Evolutionary conservation across 805 yeast genomes (phyloP).

Genomic region (Candida michaelii): DNA sequence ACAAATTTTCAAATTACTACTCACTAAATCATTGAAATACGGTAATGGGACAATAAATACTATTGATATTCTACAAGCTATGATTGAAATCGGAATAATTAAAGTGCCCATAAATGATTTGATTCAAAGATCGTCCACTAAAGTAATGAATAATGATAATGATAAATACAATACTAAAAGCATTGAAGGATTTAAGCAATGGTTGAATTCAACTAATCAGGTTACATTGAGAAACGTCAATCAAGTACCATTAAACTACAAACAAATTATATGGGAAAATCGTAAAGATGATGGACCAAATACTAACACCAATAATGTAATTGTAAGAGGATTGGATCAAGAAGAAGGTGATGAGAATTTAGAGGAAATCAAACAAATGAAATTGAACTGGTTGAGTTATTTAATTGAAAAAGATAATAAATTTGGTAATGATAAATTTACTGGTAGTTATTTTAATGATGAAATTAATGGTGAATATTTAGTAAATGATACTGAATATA

Average conservation of each 20-base stretch:
- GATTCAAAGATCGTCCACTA: slow-evolving; percentile 12
- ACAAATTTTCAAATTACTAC: slow-evolving; percentile 57
- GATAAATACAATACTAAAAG: slow-evolving; percentile 35
- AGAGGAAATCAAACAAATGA: slow-evolving; percentile 20
- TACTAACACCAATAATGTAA: slow-evolving; percentile 27
- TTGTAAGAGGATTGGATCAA: slow-evolving; percentile 26
- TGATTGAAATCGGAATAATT: slow-evolving; percentile 61
- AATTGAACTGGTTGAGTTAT: slow-evolving; percentile 36
- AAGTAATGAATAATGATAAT: slow-evolving; percentile 3
- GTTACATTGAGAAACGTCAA: slow-evolving; percentile 8
- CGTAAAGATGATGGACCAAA: slow-evolving; percentile 31
- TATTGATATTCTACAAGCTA: slow-evolving; percentile 71
- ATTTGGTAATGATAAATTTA: slow-evolving; percentile 32
- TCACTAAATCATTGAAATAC: slow-evolving; percentile 48
- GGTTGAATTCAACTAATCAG: slow-evolving; percentile 33
- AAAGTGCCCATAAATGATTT: slow-evolving; percentile 40
- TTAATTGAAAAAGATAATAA: slow-evolving; percentile 34
- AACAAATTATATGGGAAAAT: slow-evolving; percentile 37
- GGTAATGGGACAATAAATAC: slow-evolving; percentile 50
- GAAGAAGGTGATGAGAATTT: slow-evolving; percentile 20
- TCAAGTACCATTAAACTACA: slow-evolving; percentile 29
- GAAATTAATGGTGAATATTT: slow-evolving; percentile 14
- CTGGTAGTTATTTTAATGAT: slow-evolving; percentile 5
- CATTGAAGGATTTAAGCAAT: slow-evolving; percentile 35
- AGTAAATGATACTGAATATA: slow-evolving; percentile 11